These are phyloP conservation scores for Geotrichum armillariae DNA, from an alignment of 1,139 yeast species.

Conservation along the genomic window DNA sequence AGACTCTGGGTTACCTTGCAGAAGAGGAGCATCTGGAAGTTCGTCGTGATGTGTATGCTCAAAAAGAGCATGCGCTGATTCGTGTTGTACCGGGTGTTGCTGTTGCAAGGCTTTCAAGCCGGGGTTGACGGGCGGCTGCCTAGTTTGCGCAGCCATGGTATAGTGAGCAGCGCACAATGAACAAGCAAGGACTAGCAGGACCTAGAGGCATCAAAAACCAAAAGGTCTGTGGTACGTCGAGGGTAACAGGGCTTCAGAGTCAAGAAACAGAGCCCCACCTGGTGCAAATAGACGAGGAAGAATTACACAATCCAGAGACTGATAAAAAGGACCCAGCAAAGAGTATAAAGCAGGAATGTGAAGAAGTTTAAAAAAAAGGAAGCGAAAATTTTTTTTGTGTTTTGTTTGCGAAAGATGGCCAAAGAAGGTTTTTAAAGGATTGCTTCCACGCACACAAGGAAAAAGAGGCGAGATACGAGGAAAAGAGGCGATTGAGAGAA, in stretches of 20 bases:
- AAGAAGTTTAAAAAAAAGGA: neutral
- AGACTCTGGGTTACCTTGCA: neutral
- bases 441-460: neutral
- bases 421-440: slow-evolving; percentile 2
- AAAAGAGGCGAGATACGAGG: neutral
- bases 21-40: neutral
- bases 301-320: neutral
- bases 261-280: slow-evolving; percentile 1
- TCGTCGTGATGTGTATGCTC: neutral
- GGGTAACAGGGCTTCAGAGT: neutral
- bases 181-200: neutral
- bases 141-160: slow-evolving; percentile 11
- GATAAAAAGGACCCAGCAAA: neutral
- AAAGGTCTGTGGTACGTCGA: neutral
- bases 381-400: slow-evolving; percentile 2
- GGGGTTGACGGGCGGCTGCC: slow-evolving; percentile 10
- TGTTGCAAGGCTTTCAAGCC: slow-evolving; percentile 2
- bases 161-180: neutral
- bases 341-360: neutral
- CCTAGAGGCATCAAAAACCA: neutral
- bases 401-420: neutral
- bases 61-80: neutral
- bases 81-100: neutral
- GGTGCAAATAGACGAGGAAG: neutral
- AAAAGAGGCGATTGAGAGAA: neutral